phyloP scores from a whole-genome alignment of 2,329 filamentous ascomycete species.

The Calonectria hawksworthii region DNA sequence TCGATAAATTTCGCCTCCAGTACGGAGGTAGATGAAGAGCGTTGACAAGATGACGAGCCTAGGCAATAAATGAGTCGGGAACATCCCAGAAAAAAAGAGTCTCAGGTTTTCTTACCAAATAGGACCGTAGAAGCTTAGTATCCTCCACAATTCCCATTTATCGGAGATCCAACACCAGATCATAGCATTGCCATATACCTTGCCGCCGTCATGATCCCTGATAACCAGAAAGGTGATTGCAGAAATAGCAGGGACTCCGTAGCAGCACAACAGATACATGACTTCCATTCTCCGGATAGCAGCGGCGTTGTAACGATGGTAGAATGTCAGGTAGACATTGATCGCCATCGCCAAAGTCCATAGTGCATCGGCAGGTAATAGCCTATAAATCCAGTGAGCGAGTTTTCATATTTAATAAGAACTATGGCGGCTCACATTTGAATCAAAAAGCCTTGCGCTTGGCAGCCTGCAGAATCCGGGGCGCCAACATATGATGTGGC shows the following conservation, averaged over 20 bases:
- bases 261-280: constrained; percentile 19
- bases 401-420: neutral
- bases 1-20: constrained; percentile 19
- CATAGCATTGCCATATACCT: constrained; percentile 14
- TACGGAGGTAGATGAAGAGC: constrained; percentile 24
- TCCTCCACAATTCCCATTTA: constrained; percentile 19
- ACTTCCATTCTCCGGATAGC: constrained; percentile 63
- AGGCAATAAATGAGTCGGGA: neutral
- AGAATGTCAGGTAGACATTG: constrained; percentile 85
- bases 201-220: neutral
- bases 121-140: constrained; percentile 20
- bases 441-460: constrained; percentile 79
- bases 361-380: constrained; percentile 67
- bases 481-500: constrained; percentile 67
- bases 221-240: constrained; percentile 10
- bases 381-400: constrained; percentile 1
- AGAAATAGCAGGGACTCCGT: constrained; percentile 16
- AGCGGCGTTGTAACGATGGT: constrained; percentile 74
- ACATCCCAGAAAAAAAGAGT: neutral
- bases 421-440: constrained; percentile 71
- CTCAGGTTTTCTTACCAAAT: constrained; percentile 6
- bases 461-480: constrained; percentile 64
- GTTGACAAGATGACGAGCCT: constrained; percentile 20
- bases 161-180: constrained; percentile 26
- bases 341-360: constrained; percentile 85